Evolutionary conservation across 352 stramenopile species (phyloP), one percentile per base, ranked within the genome.

Genomic region (Phytophthora litchii): DNA sequence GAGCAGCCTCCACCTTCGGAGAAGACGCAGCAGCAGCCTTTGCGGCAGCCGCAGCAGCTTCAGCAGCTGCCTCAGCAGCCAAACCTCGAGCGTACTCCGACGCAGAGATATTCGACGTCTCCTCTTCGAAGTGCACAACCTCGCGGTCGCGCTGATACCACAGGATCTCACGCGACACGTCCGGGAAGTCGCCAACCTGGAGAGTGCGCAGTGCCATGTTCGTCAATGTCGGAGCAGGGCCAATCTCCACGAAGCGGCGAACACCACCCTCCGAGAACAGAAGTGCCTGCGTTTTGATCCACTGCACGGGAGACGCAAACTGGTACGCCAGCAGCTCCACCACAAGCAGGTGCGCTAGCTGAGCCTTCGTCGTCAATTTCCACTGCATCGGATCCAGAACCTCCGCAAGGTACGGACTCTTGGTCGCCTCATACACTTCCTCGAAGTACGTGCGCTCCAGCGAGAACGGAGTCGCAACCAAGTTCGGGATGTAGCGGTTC

Each of bases 311-410:
- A 5, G 81, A 94, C 19, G 88, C 88, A 53, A 96, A 95, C 67
- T 96, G 88, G 70, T 95, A 95, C 20, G 86, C 86, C 21, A 96
- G 54, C 12, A 96, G 65, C 73, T 96, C 88, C 25, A 95, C 82
- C 6, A 96, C 64, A 20, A 96, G 76, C 25, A 89, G 59, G 36
- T 92, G 82, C 25, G 72, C 84, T 1, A 91, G 70, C 50, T 94
- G 80, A n/a, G 79, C 74, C 46, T 73, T 76, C 12, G 84, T 80
- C 27, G 77, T 83, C 42, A 88, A 45, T 46, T 86, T 25, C 86
- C 86, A 95, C 60, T 88, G 78, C 76, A 81, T 87, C 16, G 70
- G 66, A 43, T 89, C 75, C 40, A 92, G 48, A 19, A 88, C 72
- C 58, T 89, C 75, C 1, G 77, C 80, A 0, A 92, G 65, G 49